phyloP scores from a whole-genome alignment of 73 alveolate species.

The Stentor roeselii region DNA sequence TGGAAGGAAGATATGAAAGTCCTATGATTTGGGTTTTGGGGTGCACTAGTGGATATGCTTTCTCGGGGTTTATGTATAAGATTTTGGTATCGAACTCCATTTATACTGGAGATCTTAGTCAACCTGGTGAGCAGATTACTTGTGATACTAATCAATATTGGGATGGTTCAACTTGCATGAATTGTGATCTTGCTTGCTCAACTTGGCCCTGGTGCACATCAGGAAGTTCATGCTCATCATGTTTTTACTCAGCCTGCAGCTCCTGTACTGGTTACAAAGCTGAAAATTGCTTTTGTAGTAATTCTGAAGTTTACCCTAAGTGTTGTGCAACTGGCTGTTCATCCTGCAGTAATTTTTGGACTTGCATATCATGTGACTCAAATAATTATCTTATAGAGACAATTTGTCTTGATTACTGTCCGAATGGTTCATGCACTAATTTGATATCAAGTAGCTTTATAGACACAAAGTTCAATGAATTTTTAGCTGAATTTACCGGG shows the following conservation, averaged over 20 bases:
- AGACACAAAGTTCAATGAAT: neutral
- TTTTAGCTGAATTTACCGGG: neutral
- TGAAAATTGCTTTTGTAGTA: neutral
- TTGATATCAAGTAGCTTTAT: neutral
- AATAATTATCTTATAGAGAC: neutral
- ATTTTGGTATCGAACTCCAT: neutral
- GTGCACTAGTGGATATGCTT: neutral
- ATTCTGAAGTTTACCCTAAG: neutral
- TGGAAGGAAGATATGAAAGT: neutral
- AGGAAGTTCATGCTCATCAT: constrained; percentile 1
- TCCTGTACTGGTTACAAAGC: neutral
- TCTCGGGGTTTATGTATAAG: neutral
- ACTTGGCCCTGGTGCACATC: constrained; percentile 16
- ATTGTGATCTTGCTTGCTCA: neutral
- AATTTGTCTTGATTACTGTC: neutral
- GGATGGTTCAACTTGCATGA: neutral
- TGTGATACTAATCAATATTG: constrained; percentile 1
- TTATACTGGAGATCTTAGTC: neutral
- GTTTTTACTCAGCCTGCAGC: neutral
- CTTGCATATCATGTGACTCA: neutral
- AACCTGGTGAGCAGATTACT: neutral
- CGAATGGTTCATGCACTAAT: neutral
- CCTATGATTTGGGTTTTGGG: neutral
- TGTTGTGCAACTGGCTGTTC: neutral
- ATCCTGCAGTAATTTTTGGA: neutral